Evolutionary conservation across 306 rosid species (phyloP), one percentile per base, ranked within the genome.

Genomic region (Cucurbita argyrosperma): DNA sequence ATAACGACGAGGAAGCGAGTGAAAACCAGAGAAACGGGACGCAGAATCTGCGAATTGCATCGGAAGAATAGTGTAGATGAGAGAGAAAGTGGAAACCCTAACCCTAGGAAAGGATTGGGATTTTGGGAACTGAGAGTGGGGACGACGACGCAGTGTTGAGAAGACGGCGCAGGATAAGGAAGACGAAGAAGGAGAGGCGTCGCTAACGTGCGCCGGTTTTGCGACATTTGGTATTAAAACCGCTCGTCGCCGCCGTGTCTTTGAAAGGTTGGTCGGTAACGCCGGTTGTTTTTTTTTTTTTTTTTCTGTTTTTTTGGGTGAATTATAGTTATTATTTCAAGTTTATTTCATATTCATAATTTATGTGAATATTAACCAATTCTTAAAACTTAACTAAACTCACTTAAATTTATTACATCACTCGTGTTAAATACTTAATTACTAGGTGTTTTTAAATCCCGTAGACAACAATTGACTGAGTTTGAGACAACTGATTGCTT

Each of bases 91-190:
- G 53, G 2, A 46, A 68, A 68, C 73, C 73, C 73, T 68, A 68
- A 66, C 78, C 81, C 83, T 77, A 83, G 72, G 67, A 71, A 16
- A 39, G 49, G 10, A 49, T 35, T 11, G 73, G 14, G 42, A 68
- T 35, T 49, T 19, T 51, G 30, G 61, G 39, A 38, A 68, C 49
- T 77, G 76, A 76, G 57, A 76, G 78, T 58, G 63, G 45, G 72
- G 60, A 66, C 74, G 76, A 80, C 63, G 82, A 50, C 62, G 70
- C 16, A 59, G 76, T 60, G 77, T 68, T 60, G 71, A 64, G 16
- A 55, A 76, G 49, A 85, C 77, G 85, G 94, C 94, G 90, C 78
- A 84, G 88, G 85, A 78, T 86, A 85, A 87, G 85, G 71, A 15
- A 53, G 38, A 75, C 46, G 85, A 71, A 58, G 76, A 80, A 59